Conservation (phyloP, 345 rosid species). For the Eucalyptus cladocalyx region DNA sequence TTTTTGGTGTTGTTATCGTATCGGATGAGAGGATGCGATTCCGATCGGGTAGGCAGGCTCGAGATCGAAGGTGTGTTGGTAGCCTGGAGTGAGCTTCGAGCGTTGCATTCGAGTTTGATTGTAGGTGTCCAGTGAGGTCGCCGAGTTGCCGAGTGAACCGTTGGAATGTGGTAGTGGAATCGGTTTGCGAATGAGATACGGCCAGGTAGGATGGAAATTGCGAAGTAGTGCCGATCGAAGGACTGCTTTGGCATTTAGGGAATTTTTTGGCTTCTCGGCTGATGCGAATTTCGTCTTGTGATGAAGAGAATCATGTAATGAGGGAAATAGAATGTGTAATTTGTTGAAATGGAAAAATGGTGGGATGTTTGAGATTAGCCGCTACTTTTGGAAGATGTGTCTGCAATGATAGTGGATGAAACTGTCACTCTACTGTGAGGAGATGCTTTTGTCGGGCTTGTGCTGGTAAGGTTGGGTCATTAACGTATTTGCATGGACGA, state of each 20-base stretch:
- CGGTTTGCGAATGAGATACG: not conserved
- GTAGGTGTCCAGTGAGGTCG: not conserved
- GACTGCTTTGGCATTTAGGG: not conserved
- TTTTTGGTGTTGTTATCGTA: not conserved
- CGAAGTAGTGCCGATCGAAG: not conserved
- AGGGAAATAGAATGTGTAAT: not conserved
- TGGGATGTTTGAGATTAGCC: not conserved
- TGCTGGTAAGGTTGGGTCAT: not conserved
- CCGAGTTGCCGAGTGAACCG: not conserved
- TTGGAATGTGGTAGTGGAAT: not conserved
- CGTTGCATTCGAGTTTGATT: not conserved
- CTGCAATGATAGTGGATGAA: not conserved
- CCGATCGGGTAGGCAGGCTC: not conserved
- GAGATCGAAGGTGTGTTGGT: not conserved
- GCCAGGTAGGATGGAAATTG: not conserved
- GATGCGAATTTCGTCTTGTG: not conserved
- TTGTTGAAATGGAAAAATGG: not conserved
- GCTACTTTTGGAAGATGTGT: not conserved
- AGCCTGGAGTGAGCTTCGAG: not conserved
- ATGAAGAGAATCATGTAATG: not conserved
- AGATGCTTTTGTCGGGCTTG: not conserved
- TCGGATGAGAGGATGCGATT: not conserved
- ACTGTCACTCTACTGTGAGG: not conserved
- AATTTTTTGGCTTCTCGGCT: not conserved
- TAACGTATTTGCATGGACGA: not conserved